phyloP scores from a whole-genome alignment of 768 basidiomycete species.

The Mycena alexandri region DNA sequence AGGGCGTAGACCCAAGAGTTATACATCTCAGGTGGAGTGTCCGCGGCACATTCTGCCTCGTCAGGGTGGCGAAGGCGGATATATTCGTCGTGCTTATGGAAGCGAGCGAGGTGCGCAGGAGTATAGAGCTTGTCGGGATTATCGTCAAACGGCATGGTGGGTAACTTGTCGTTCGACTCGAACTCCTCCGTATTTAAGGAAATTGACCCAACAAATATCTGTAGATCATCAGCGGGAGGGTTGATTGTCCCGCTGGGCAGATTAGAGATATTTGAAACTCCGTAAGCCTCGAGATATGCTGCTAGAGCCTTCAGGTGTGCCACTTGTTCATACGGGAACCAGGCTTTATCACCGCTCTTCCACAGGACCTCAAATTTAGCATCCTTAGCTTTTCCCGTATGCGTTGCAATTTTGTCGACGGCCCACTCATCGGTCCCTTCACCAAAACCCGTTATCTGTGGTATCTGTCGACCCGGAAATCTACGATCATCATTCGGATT shows the following conservation, averaged over 20 bases:
- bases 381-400: slow-evolving; percentile 15
- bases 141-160: not conserved
- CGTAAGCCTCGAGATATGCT: not conserved
- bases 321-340: not conserved
- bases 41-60: no score
- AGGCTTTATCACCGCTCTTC: slow-evolving; percentile 35
- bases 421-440: slow-evolving; percentile 41
- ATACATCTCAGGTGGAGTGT: no score
- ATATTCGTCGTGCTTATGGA: not conserved
- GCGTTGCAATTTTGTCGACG: slow-evolving; percentile 38
- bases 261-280: not conserved
- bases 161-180: not conserved
- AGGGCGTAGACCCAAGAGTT: no score
- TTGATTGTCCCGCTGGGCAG: no score
- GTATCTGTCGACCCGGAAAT: slow-evolving; percentile 42
- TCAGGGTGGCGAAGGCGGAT: no score
- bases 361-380: slow-evolving; percentile 33
- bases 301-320: not conserved
- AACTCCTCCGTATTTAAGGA: not conserved
- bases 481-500: slow-evolving; percentile 45
- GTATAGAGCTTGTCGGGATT: not conserved
- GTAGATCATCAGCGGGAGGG: not conserved
- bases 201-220: not conserved
- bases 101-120: not conserved
- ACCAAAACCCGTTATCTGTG: slow-evolving; percentile 42